Conservation (phyloP, 805 yeast genomes). For the Suhomyces faveliae region DNA sequence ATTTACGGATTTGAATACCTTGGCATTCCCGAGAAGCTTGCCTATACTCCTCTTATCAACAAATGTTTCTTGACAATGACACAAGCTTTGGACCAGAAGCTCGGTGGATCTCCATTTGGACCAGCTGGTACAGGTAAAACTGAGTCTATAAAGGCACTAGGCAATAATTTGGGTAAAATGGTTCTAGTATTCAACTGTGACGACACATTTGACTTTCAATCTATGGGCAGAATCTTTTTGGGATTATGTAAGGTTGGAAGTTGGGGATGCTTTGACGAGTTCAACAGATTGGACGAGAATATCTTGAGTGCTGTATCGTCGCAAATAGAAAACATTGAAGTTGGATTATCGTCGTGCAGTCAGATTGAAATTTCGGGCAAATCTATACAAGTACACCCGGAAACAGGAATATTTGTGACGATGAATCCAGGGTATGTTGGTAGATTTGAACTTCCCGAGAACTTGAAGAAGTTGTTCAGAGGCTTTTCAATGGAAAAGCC, state of each 20-base stretch:
- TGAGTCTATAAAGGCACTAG: conserved; percentile 83
- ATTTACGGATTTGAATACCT: conserved; percentile 79
- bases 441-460: conserved; percentile 79
- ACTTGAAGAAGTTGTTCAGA: conserved; percentile 74
- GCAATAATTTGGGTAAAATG: conserved; percentile 72
- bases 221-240: conserved; percentile 71
- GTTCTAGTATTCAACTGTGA: conserved; percentile 91
- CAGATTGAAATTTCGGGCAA: conserved; percentile 45
- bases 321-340: conserved; percentile 70
- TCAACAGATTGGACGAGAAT: conserved; percentile 70
- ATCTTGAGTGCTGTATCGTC: conserved; percentile 84
- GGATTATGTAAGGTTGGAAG: conserved; percentile 85
- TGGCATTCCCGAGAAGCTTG: conserved; percentile 72
- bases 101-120: conserved; percentile 92
- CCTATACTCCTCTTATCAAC: conserved; percentile 71
- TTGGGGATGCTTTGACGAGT: conserved; percentile 97
- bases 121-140: conserved; percentile 99
- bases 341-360: conserved; percentile 35
- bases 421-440: conserved; percentile 91
- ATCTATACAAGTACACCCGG: conserved; percentile 36
- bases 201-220: conserved; percentile 76
- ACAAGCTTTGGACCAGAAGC: conserved; percentile 66
- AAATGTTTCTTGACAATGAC: conserved; percentile 66
- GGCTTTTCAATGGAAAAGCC: conserved; percentile 73
- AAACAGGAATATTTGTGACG: conserved; percentile 79